Conservation (phyloP, 768 basidiomycete species). For the Epithele typhae region DNA sequence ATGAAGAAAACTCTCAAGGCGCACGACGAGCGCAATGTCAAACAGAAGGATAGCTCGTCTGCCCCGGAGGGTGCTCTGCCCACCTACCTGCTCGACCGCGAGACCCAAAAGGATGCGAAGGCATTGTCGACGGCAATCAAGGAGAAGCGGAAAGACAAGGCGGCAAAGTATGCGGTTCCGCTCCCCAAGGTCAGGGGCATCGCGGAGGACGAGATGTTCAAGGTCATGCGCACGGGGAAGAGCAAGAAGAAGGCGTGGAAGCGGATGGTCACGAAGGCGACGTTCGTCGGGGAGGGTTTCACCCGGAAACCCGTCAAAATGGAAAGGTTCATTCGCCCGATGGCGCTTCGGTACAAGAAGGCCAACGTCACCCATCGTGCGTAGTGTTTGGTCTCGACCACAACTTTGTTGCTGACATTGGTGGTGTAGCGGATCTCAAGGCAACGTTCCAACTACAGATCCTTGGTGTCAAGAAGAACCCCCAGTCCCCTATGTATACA, state of each 20-base stretch:
- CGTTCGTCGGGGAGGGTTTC: slow-evolving; percentile 97
- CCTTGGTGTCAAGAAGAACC: slow-evolving; percentile 98
- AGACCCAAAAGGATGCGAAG: slow-evolving; percentile 98
- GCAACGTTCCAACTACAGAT: slow-evolving; percentile 99
- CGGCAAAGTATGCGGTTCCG: slow-evolving; percentile 96
- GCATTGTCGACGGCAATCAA: slow-evolving; percentile 94
- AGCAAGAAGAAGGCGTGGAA: slow-evolving; percentile 97
- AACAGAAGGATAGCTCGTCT: slow-evolving; percentile 80
- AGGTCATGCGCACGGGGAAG: slow-evolving; percentile 97
- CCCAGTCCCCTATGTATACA: slow-evolving; percentile 97
- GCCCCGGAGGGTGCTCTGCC: slow-evolving; percentile 90
- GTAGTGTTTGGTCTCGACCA: slow-evolving; percentile 18
- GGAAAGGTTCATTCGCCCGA: slow-evolving; percentile 96
- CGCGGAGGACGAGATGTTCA: slow-evolving; percentile 99
- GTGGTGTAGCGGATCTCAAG: slow-evolving; percentile 78
- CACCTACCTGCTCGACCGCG: slow-evolving; percentile 93
- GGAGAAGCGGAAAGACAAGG: slow-evolving; percentile 98
- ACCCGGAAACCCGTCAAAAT: slow-evolving; percentile 98
- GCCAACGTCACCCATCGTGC: slow-evolving; percentile 98
- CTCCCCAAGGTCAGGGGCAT: slow-evolving; percentile 96
- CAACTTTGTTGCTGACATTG: not conserved
- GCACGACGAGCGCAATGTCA: slow-evolving; percentile 98
- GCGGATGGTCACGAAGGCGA: slow-evolving; percentile 98
- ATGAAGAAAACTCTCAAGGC: slow-evolving; percentile 99
- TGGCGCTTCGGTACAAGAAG: slow-evolving; percentile 97